Base-by-base conservation (phyloP, 768 basidiomycete species). In the Psilocybe sp. region DNA sequence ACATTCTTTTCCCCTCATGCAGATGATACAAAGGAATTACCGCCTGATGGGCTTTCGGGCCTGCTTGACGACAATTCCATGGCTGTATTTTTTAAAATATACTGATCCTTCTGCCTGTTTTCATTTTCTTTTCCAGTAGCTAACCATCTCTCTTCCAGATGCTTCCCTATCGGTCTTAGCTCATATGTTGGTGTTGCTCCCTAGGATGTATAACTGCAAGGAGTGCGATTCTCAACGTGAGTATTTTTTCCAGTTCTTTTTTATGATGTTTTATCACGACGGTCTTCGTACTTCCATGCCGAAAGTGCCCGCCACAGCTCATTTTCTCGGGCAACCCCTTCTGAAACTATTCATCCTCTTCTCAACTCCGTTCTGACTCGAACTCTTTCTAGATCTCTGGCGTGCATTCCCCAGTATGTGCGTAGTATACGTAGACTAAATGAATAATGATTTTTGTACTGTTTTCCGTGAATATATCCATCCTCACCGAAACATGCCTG, bases 271-370 rank as follows among this genome's bases (percentile, higher is more conserved):
- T 71, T 75, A 82, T 84, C 87, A 90, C 89, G 89, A 91, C 89
- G 89, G 89, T 91, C 89, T 90, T 88, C 89, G 89, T 90, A 91
- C 60, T 66, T 64, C 57, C 49, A 69, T 89, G 87, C 84, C 89
- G 89, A 91, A 91, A 87, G 65, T 81, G 89, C 89, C 89, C 88
- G 89, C 84, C 84, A 88, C 83, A 91, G 89, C 89, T 91, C 89
- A 90, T 76, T 62, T 61, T 40, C 67, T 81, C 86, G 89, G 89
- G 87, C 87, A 86, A 72, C 82, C 87, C 82, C 70, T 55, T 78
- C 87, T 89, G 86, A 89, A 71, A 47, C 53, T 57, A 58, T 51
- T 44, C 47, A 53, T 9, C 35, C n/a, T 33, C 28, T 32, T 32
- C 23, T 33, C 15, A 32, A 10, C 31, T 23, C 6, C 1, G 35